Conservation (phyloP, 2,329 filamentous ascomycete genomes). For the Alternaria incomplexa region DNA sequence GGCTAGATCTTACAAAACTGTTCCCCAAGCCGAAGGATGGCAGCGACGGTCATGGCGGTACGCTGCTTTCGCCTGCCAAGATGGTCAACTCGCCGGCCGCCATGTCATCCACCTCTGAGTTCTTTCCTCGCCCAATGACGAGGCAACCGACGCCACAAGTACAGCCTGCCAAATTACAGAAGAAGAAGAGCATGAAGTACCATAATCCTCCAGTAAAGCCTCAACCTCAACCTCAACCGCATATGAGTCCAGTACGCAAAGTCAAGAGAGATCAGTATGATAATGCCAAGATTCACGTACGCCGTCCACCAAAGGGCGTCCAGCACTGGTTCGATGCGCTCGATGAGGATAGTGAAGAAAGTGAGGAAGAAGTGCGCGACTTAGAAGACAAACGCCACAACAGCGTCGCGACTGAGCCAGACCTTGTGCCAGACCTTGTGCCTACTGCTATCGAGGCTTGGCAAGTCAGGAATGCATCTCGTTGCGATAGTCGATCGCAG, state of each 20-base stretch:
- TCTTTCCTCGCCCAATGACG: constrained; percentile 42
- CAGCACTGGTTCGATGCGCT: constrained; percentile 60
- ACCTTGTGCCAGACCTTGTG: constrained; percentile 20
- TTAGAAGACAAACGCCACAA: not conserved
- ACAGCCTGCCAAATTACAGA: constrained; percentile 25
- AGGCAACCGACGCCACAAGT: constrained; percentile 38
- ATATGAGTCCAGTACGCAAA: constrained; percentile 33
- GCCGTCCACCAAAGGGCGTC: constrained; percentile 56
- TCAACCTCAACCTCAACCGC: constrained; percentile 4
- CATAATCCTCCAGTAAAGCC: constrained; percentile 18
- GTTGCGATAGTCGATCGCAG: constrained; percentile 19
- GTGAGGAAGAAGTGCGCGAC: constrained; percentile 18
- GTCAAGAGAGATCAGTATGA: constrained; percentile 50
- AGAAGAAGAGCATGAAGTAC: constrained; percentile 27
- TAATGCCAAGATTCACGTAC: constrained; percentile 55
- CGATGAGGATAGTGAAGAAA: constrained; percentile 48
- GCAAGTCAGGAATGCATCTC: constrained; percentile 3
- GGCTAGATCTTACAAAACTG: constrained; percentile 51
- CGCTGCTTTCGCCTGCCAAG: constrained; percentile 48
- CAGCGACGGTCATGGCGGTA: constrained; percentile 19
- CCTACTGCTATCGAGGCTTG: constrained; percentile 27
- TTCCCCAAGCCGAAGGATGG: constrained; percentile 47
- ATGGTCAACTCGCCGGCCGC: constrained; percentile 50
- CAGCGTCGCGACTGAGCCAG: not conserved
- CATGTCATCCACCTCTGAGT: constrained; percentile 48